phyloP scores from a whole-genome alignment of 805 yeast species.

The Sugiyamaella lignohabitans region DNA sequence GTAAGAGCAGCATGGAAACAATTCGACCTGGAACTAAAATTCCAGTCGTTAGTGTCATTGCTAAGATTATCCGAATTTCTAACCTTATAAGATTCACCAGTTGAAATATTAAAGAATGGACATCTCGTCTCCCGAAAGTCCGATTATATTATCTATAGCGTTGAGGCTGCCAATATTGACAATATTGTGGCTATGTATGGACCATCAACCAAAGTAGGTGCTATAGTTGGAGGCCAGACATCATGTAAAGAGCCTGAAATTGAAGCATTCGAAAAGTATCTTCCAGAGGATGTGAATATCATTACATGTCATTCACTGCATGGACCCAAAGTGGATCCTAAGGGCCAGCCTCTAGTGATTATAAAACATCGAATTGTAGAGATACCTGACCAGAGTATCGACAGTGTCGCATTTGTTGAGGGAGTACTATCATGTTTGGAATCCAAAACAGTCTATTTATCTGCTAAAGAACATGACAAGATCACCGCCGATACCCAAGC shows the following conservation, averaged over 20 bases:
- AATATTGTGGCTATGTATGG: slow-evolving; percentile 72
- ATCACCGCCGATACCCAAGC: slow-evolving; percentile 99
- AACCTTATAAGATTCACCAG: slow-evolving; percentile 15
- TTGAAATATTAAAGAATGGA: slow-evolving; percentile 68
- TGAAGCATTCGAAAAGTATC: slow-evolving; percentile 65
- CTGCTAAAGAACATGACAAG: slow-evolving; percentile 85
- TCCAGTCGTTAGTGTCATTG: slow-evolving; percentile 11
- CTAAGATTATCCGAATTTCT: too few relatives aligned
- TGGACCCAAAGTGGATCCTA: slow-evolving; percentile 85
- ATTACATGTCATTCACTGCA: slow-evolving; percentile 87
- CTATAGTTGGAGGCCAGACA: slow-evolving; percentile 97
- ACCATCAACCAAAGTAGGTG: slow-evolving; percentile 75
- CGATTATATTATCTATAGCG: slow-evolving; percentile 83
- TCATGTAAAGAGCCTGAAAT: slow-evolving; percentile 92
- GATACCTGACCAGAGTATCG: slow-evolving; percentile 27
- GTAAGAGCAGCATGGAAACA: too few relatives aligned
- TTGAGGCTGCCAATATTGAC: slow-evolving; percentile 81
- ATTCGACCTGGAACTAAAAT: too few relatives aligned
- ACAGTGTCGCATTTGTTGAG: slow-evolving; percentile 55
- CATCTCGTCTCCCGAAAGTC: slow-evolving; percentile 73
- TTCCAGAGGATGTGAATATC: slow-evolving; percentile 77
- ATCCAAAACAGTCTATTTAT: slow-evolving; percentile 67
- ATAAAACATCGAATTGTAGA: slow-evolving; percentile 60
- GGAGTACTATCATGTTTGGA: slow-evolving; percentile 61
- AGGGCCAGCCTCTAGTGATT: slow-evolving; percentile 88